Evolutionary conservation across 352 stramenopile genomes (phyloP), one percentile per base, ranked within the genome.

Genomic region (Pseudoperonospora humuli): DNA sequence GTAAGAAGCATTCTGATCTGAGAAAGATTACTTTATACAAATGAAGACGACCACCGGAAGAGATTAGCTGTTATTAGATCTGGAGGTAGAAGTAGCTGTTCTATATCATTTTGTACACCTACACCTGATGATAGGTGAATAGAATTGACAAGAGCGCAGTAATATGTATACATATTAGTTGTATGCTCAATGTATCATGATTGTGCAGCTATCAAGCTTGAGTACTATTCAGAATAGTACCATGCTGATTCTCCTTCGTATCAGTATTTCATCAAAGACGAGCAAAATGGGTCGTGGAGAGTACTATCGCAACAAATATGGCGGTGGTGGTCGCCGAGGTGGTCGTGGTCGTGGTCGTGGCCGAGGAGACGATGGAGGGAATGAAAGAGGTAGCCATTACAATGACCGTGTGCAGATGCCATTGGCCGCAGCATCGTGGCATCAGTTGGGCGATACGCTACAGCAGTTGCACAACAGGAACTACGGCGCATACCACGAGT

Each of bases 281-380:
- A 18, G n/a, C n/a, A 17, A 43, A 56, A 90, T 90, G 79, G 79
- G 76, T n/a, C 75, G 78, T 20, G 84, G 84, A 18, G 80, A 93
- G 52, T 93, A 83, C 39, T 95, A 93, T 48, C 85, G 84, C 61
- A 91, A 93, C 69, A 95, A 93, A 59, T 95, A 86, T 45, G 82
- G 76, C 39, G 56, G 72, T 39, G 64, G 74, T 38, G 70, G 73
- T 1, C 53, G 66, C 17, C 45, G 63, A 29, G 39, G 34, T 21
- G 35, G 47, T 8, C 45, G 55, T 11, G 51, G 47, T 3, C 43
- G 53, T 18, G 57, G 55, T 23, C 54, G 57, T 50, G 50, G 54
- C 25, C 54, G 55, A 0, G 53, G 45, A n/a, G 39, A 61, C 9
- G 28, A 50, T 17, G 46, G 49, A 17, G 50, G 50, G 13, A 50